Conservation (phyloP, 2,329 filamentous ascomycete species). For the Fusarium buxicola region DNA sequence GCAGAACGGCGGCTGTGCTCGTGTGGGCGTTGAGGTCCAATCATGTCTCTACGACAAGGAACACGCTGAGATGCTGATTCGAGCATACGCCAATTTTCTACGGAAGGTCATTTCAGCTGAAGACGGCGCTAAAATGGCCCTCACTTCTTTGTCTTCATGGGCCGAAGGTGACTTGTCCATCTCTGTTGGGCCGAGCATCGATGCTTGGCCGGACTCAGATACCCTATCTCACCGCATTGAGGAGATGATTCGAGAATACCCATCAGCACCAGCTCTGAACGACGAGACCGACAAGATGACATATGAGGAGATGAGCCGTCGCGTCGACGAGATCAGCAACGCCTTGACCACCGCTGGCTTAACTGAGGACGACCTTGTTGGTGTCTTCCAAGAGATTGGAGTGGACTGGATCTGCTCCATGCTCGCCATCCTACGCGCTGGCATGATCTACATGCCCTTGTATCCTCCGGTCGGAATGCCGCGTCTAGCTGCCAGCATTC, state of each 20-base stretch:
- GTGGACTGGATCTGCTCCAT: conserved; percentile 13
- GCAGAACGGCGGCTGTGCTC: neutral
- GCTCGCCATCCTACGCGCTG: conserved; percentile 13
- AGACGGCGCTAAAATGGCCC: neutral
- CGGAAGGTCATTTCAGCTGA: neutral
- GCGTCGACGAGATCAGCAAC: neutral
- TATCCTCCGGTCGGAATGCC: conserved; percentile 5
- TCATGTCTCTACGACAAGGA: neutral
- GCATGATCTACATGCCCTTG: conserved; percentile 18
- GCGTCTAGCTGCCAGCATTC: conserved; percentile 5
- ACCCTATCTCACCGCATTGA: conserved; percentile 5
- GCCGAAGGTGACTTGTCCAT: neutral
- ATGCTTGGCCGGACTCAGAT: neutral
- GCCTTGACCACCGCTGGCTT: neutral
- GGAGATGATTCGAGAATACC: neutral
- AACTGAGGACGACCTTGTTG: neutral
- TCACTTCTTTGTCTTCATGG: neutral
- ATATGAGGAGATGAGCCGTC: conserved; percentile 1
- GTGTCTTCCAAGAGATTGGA: conserved; percentile 9
- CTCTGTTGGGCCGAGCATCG: neutral
- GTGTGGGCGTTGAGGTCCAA: conserved; percentile 3
- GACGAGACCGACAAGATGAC: conserved; percentile 1
- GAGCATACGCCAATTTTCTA: neutral
- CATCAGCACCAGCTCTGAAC: neutral
- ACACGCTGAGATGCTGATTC: conserved; percentile 5